Evolutionary conservation across 225 moss, liverwort and hornwort genomes (phyloP).

Genomic region (Polytrichum commune): DNA sequence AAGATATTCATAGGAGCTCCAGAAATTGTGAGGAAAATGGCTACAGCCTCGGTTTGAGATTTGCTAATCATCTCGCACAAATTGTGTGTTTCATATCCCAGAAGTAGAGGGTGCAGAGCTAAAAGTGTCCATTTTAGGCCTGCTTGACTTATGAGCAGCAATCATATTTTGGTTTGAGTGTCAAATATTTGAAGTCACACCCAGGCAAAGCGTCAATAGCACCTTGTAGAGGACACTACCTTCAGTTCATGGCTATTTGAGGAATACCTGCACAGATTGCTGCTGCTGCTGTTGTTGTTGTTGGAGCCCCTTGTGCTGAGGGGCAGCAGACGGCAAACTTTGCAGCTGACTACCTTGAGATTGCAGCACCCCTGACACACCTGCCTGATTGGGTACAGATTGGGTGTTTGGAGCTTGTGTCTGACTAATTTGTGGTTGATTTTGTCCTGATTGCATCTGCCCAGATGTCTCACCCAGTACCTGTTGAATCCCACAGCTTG

Average conservation of each 20-base stretch:
- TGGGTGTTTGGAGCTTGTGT: conserved; percentile 26
- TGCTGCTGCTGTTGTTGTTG: conserved; percentile 28
- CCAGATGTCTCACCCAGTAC: conserved; percentile 15
- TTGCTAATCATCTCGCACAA: too few species aligned
- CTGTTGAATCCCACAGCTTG: conserved; percentile 16
- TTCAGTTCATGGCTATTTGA: neutral
- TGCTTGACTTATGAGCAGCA: neutral
- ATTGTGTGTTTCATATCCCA: too few species aligned
- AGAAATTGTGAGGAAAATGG: too few species aligned
- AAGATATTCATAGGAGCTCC: too few species aligned
- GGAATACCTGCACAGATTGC: conserved; percentile 31
- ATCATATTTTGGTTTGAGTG: neutral
- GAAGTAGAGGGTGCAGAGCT: too few species aligned
- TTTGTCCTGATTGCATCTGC: conserved; percentile 25
- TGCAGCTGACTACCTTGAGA: conserved; percentile 11
- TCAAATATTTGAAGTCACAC: neutral
- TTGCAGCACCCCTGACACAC: conserved; percentile 7
- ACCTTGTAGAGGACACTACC: neutral
- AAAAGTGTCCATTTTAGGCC: too few species aligned
- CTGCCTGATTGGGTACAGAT: conserved; percentile 9
- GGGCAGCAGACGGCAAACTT: conserved; percentile 5
- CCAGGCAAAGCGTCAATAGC: neutral
- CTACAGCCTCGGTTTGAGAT: too few species aligned
- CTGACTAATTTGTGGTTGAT: conserved; percentile 18
- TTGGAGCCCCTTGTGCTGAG: conserved; percentile 25